These are phyloP conservation scores for Lophiostoma macrostomum DNA, from an alignment of 495 filamentous ascomycete species.

Conservation along the genomic window DNA sequence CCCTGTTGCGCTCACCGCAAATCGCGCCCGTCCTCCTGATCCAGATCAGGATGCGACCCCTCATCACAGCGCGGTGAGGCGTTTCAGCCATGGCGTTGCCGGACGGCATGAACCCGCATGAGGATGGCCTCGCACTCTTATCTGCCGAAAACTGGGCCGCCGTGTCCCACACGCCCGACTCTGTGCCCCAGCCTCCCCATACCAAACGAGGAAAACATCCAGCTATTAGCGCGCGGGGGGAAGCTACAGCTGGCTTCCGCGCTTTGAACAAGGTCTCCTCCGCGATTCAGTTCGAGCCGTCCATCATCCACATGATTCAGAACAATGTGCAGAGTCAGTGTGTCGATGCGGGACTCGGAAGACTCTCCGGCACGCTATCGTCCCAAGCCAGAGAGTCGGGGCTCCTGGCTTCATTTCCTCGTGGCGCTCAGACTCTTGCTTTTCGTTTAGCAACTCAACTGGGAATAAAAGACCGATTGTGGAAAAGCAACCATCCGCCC, in stretches of 20 bases:
- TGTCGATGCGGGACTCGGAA: constrained; percentile 10
- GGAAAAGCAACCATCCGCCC: constrained; percentile 17
- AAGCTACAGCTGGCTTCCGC: constrained; percentile 13
- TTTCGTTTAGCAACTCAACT: constrained; percentile 3
- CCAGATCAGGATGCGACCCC: constrained; percentile 4
- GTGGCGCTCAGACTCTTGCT: constrained; percentile 1
- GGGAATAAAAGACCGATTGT: neutral
- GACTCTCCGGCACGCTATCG: constrained; percentile 10
- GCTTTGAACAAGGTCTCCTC: neutral
- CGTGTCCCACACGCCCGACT: constrained; percentile 25
- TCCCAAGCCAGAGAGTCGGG: constrained; percentile 25
- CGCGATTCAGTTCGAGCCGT: constrained; percentile 17
- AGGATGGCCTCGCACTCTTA: constrained; percentile 14
- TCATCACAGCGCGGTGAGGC: constrained; percentile 22
- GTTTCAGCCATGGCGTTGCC: constrained; percentile 25
- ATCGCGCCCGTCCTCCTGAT: constrained; percentile 15
- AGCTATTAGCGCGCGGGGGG: constrained; percentile 18
- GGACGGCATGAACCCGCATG: constrained; percentile 20
- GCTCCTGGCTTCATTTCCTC: constrained; percentile 7
- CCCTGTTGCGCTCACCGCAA: constrained; percentile 15
- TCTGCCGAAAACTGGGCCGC: constrained; percentile 19
- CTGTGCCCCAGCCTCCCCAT: constrained; percentile 16
- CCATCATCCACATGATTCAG: neutral
- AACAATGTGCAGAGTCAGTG: neutral
- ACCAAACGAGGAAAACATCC: neutral